Conservation (phyloP, 2,329 filamentous ascomycete species). For the Apiospora aurea region DNA sequence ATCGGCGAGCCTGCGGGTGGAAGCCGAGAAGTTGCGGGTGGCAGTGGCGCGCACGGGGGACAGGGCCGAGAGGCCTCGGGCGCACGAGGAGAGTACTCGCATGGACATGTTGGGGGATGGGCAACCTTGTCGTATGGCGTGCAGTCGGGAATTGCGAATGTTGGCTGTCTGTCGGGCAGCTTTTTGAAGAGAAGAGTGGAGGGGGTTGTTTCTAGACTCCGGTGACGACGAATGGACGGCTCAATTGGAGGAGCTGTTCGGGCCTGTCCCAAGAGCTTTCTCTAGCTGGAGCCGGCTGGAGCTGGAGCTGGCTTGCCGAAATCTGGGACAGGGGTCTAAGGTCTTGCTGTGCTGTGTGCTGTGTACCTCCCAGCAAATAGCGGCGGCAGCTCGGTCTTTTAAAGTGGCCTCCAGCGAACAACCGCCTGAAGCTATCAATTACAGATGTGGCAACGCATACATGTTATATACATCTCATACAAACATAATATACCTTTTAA, state of each 20-base stretch:
- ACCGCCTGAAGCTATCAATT: not conserved
- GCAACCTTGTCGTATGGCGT: not conserved
- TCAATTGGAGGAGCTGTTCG: constrained; percentile 16
- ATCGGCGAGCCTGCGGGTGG: constrained; percentile 50
- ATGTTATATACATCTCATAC: not conserved
- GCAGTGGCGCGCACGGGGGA: constrained; percentile 34
- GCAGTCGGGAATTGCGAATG: not conserved
- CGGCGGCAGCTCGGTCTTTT: not conserved
- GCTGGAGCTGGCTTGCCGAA: not conserved
- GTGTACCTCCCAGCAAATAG: not conserved
- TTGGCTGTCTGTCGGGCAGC: not conserved
- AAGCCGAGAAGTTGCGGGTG: constrained; percentile 58
- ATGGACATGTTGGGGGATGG: constrained; percentile 49
- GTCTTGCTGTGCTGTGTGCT: too few species aligned
- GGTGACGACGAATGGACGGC: constrained; percentile 16
- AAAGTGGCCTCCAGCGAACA: constrained; percentile 1
- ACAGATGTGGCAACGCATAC: too few species aligned
- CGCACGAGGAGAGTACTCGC: constrained; percentile 48
- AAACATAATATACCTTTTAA: not conserved
- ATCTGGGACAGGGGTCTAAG: not conserved
- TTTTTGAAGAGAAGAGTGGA: constrained; percentile 9
- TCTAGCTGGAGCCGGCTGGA: too few species aligned
- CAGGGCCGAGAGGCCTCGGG: constrained; percentile 26
- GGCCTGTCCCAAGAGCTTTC: not conserved
- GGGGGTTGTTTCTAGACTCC: constrained; percentile 20